Conservation (phyloP, 768 basidiomycete species). For the Mycena indigotica region DNA sequence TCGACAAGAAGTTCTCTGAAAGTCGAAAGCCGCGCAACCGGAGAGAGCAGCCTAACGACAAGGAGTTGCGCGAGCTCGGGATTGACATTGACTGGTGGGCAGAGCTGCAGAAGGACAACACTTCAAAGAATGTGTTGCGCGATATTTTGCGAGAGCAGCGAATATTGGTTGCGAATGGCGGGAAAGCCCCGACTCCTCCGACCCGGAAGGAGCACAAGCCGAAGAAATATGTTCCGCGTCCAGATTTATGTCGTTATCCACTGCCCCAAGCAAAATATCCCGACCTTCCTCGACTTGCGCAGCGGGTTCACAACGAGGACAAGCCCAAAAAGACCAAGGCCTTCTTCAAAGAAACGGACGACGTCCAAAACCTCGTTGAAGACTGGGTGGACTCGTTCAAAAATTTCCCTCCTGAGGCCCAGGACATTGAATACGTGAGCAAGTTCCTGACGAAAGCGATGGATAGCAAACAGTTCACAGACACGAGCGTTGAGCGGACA, state of each 20-base stretch:
- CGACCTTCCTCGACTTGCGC: slow-evolving; percentile 54
- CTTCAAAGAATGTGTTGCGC: no score
- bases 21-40: slow-evolving; percentile 13
- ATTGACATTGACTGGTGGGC: slow-evolving; percentile 55
- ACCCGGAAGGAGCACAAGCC: no score
- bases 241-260: slow-evolving; percentile 49
- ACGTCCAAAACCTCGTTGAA: slow-evolving; percentile 72
- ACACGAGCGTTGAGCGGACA: slow-evolving; percentile 67
- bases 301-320: slow-evolving; percentile 27
- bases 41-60: slow-evolving; percentile 43
- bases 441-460: slow-evolving; percentile 73
- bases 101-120: not conserved
- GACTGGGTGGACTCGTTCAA: slow-evolving; percentile 72
- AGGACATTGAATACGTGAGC: slow-evolving; percentile 75
- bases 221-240: slow-evolving; percentile 40
- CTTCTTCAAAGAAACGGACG: slow-evolving; percentile 63
- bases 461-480: slow-evolving; percentile 54
- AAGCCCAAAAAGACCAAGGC: slow-evolving; percentile 48
- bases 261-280: slow-evolving; percentile 58
- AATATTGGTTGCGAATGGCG: no score
- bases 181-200: no score
- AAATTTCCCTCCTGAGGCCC: slow-evolving; percentile 63
- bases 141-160: no score
- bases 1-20: slow-evolving; percentile 27
- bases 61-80: slow-evolving; percentile 61